These are phyloP conservation scores for Ogataea trehaloabstinens DNA, from an alignment of 805 yeast species.

Conservation along the genomic window DNA sequence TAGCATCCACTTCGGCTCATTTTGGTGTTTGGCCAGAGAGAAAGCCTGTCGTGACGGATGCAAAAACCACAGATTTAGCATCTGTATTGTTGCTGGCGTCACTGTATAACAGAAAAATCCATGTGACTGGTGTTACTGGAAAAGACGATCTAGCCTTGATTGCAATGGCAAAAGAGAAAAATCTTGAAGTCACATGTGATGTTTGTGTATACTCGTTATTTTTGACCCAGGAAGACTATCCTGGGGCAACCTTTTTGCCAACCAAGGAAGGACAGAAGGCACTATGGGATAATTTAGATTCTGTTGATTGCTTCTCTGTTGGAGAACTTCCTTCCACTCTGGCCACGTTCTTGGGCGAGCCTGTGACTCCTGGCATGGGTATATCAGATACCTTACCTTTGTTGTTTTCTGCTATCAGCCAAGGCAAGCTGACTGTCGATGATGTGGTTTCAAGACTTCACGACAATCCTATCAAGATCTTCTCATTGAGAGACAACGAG, in stretches of 20 bases:
- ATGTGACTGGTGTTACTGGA: slow-evolving; percentile 81
- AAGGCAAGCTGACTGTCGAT: slow-evolving; percentile 65
- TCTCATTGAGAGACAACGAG: slow-evolving; percentile 79
- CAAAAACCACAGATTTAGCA: slow-evolving; percentile 89
- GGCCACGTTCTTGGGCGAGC: slow-evolving; percentile 61
- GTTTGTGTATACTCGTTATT: slow-evolving; percentile 79
- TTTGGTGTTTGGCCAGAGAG: slow-evolving; percentile 79
- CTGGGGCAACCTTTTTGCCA: slow-evolving; percentile 73
- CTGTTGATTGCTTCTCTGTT: slow-evolving; percentile 82
- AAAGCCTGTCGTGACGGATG: slow-evolving; percentile 90
- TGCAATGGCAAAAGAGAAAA: slow-evolving; percentile 79
- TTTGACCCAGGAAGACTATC: slow-evolving; percentile 67
- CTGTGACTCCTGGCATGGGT: slow-evolving; percentile 70
- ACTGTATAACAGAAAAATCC: slow-evolving; percentile 78
- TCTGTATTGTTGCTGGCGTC: slow-evolving; percentile 87
- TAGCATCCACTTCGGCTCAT: slow-evolving; percentile 76
- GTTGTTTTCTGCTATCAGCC: slow-evolving; percentile 74
- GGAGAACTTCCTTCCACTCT: slow-evolving; percentile 76
- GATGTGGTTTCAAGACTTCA: slow-evolving; percentile 75
- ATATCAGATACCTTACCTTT: slow-evolving; percentile 79
- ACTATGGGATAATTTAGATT: slow-evolving; percentile 71
- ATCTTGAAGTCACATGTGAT: slow-evolving; percentile 84
- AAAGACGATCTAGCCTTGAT: slow-evolving; percentile 82
- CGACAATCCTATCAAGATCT: slow-evolving; percentile 77
- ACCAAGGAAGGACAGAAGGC: slow-evolving; percentile 76